phyloP scores from a whole-genome alignment of 352 stramenopile species.

The Globisporangium uncinulatum region DNA sequence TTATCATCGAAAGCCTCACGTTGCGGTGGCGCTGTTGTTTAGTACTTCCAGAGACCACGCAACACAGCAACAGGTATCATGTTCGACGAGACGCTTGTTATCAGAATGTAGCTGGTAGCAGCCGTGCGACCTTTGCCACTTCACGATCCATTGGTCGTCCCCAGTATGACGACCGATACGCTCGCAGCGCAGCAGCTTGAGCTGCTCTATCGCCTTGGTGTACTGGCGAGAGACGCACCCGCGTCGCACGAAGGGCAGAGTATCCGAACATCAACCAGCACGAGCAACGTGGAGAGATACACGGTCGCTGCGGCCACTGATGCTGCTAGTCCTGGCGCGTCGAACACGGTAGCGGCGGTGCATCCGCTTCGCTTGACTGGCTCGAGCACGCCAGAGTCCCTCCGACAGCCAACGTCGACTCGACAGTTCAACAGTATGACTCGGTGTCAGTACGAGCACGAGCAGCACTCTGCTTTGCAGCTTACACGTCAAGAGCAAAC shows the following conservation, averaged over 20 bases:
- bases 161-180: constrained; percentile 7
- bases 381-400: neutral
- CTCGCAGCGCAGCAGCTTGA: constrained; percentile 40
- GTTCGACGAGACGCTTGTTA: neutral
- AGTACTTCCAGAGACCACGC: too few species aligned
- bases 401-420: neutral
- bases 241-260: neutral
- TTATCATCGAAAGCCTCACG: too few species aligned
- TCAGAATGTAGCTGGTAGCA: neutral
- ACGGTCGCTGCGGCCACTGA: too few species aligned
- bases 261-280: neutral
- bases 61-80: too few species aligned
- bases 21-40: too few species aligned
- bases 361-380: neutral
- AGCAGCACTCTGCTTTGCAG: neutral
- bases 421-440: neutral
- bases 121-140: neutral
- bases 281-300: too few species aligned
- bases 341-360: neutral
- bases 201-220: constrained; percentile 39
- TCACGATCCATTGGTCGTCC: neutral
- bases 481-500: neutral
- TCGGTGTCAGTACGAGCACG: neutral
- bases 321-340: too few species aligned
- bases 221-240: constrained; percentile 24